Percentiles rank a stretch among this genome's conserved stretches.
phyloP scores from a whole-genome alignment of 352 stramenopile species.

The Phytopythium boreale region DNA sequence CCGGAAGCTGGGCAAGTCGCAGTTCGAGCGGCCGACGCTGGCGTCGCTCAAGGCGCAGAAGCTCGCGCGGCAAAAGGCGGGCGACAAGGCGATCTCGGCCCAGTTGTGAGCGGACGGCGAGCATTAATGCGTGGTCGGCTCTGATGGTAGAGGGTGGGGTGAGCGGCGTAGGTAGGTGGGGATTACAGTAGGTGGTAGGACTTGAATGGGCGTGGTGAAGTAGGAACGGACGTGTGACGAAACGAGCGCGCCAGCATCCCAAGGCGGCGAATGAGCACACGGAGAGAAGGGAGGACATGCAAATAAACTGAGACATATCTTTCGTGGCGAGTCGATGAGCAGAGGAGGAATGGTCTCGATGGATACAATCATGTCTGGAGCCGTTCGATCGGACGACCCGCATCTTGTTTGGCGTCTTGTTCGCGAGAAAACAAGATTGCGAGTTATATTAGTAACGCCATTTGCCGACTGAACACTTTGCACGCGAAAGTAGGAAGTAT shows the following conservation, averaged over 20 bases:
- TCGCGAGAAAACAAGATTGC: neutral
- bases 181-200: no score
- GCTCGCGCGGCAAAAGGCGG: constrained; percentile 65
- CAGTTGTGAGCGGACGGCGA: constrained; percentile 7
- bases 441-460: neutral
- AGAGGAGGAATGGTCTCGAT: no score
- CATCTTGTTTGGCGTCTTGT: neutral
- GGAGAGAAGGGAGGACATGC: no score
- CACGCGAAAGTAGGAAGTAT: neutral
- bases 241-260: no score
- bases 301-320: no score
- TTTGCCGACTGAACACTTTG: neutral
- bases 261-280: neutral
- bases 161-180: constrained; percentile 7
- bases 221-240: no score
- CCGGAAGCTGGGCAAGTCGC: constrained; percentile 82
- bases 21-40: constrained; percentile 83
- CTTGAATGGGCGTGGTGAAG: neutral
- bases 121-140: constrained; percentile 9
- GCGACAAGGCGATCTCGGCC: constrained; percentile 11
- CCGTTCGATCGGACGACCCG: neutral
- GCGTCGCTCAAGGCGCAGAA: constrained; percentile 85
- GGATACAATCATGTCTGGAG: neutral
- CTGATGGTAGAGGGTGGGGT: constrained; percentile 20
- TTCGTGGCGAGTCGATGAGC: no score